phyloP scores from a whole-genome alignment of 2,329 filamentous ascomycete species.

The Aulographum hederae region DNA sequence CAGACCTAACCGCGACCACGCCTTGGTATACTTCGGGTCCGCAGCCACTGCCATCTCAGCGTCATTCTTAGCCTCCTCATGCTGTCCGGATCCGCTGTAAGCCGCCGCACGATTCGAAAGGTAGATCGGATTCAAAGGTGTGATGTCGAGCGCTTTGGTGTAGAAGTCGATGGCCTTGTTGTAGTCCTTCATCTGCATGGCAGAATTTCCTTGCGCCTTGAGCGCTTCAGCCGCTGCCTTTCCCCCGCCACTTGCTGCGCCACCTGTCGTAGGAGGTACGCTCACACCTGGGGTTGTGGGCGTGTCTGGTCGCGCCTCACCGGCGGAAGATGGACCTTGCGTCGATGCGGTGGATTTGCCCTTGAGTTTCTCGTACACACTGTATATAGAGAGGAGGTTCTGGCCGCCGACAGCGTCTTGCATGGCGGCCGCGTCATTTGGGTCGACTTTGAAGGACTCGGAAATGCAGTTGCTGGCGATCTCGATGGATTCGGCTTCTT shows the following conservation, averaged over 20 bases:
- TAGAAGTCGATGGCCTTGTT: conserved; percentile 65
- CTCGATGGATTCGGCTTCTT: conserved; percentile 87
- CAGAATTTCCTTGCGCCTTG: conserved; percentile 81
- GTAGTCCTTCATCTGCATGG: conserved; percentile 93
- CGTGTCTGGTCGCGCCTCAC: conserved; percentile 17
- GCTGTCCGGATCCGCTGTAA: conserved; percentile 68
- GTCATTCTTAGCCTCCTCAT: conserved; percentile 68
- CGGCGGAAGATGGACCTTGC: conserved; percentile 16
- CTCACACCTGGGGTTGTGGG: conserved; percentile 15
- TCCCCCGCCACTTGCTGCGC: conserved; percentile 6
- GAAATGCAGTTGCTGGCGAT: conserved; percentile 87
- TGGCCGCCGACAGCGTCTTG: conserved; percentile 67
- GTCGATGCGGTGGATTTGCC: conserved; percentile 35
- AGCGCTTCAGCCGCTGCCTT: conserved; percentile 73
- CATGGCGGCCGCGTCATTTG: conserved; percentile 54
- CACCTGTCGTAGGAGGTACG: conserved; percentile 29
- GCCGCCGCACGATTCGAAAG: conserved; percentile 94
- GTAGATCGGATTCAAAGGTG: conserved; percentile 84
- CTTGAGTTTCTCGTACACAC: conserved; percentile 90
- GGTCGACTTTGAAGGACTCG: conserved; percentile 88
- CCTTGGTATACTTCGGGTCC: conserved; percentile 91
- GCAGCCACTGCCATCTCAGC: conserved; percentile 77
- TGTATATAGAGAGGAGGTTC: conserved; percentile 79
- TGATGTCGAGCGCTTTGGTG: conserved; percentile 63
- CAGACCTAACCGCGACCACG: conserved; percentile 84